A percentile compares a stretch with the other conserved stretches of the same genome.
phyloP scores from a whole-genome alignment of 2,329 filamentous ascomycete genomes.

The Botryosphaeria agaves region DNA sequence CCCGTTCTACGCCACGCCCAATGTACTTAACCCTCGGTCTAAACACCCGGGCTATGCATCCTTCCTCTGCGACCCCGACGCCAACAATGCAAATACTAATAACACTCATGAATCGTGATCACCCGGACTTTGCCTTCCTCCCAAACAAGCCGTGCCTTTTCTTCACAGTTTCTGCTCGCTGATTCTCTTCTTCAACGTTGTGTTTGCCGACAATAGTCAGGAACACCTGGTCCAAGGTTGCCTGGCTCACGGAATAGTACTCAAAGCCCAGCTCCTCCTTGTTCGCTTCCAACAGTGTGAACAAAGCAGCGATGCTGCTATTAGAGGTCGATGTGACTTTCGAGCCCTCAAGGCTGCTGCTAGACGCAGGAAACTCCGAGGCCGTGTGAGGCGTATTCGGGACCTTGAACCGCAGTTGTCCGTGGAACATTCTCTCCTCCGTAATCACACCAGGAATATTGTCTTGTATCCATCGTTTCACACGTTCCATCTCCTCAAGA shows the following conservation, averaged over 20 bases:
- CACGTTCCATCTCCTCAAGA: constrained; percentile 45
- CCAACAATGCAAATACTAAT: too few relatives aligned
- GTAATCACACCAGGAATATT: constrained; percentile 48
- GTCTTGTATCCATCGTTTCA: constrained; percentile 47
- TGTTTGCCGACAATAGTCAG: constrained; percentile 67
- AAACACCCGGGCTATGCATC: too few relatives aligned
- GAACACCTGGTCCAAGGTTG: constrained; percentile 83
- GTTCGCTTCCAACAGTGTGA: constrained; percentile 55
- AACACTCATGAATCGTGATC: too few relatives aligned
- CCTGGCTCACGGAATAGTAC: constrained; percentile 75
- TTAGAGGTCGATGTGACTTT: constrained; percentile 2
- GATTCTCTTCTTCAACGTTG: constrained; percentile 57
- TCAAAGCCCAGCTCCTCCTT: constrained; percentile 54
- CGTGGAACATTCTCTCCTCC: constrained; percentile 63
- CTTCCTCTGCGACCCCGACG: too few relatives aligned
- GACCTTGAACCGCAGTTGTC: constrained; percentile 73
- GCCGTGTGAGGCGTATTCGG: constrained; percentile 28
- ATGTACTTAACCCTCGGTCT: too few relatives aligned
- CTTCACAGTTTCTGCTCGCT: too few relatives aligned
- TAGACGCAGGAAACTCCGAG: background rate
- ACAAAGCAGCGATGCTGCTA: constrained; percentile 42
- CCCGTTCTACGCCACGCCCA: too few relatives aligned
- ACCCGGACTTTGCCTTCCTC: too few relatives aligned
- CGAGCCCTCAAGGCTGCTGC: background rate
- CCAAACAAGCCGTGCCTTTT: too few relatives aligned